phyloP scores from a whole-genome alignment of 331 rosid genomes.

The Pyrus hybrid region DNA sequence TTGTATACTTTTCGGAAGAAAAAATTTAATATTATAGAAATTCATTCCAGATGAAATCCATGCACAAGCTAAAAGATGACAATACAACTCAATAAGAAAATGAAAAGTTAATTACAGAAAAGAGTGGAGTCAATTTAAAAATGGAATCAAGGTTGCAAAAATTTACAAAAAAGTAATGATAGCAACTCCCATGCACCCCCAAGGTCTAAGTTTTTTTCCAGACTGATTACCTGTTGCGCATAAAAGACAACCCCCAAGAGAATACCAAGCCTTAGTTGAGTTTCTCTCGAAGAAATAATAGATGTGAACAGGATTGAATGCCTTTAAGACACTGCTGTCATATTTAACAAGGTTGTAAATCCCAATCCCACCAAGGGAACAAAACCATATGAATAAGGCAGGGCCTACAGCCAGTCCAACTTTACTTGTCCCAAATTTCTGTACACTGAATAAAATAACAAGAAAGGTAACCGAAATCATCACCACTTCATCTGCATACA shows the following conservation, averaged over 20 bases:
- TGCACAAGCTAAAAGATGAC: neutral
- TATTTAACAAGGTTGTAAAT: conserved; percentile 75
- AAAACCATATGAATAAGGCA: conserved; percentile 88
- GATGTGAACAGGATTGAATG: conserved; percentile 83
- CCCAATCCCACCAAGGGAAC: conserved; percentile 76
- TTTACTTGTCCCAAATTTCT: conserved; percentile 91
- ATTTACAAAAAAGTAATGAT: neutral
- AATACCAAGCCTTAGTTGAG: conserved; percentile 84
- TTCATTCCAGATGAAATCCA: neutral
- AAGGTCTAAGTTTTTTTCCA: conserved; percentile 11
- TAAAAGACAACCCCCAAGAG: conserved; percentile 93
- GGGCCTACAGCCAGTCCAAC: conserved; percentile 89
- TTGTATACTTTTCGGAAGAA: neutral
- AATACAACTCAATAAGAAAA: neutral
- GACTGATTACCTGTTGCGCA: conserved; percentile 83
- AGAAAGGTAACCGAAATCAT: conserved; percentile 89
- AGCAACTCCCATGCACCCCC: neutral
- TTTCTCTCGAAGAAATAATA: conserved; percentile 85
- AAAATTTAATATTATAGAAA: neutral
- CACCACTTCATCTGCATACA: conserved; percentile 74
- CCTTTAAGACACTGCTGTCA: conserved; percentile 60
- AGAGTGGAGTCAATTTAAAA: no score
- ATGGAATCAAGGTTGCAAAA: neutral
- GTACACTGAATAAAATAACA: conserved; percentile 80
- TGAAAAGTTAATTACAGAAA: no score